Percentiles rank a stretch among this genome's conserved stretches.
Conservation (phyloP, 345 rosid genomes). For the Clausena lansium region DNA sequence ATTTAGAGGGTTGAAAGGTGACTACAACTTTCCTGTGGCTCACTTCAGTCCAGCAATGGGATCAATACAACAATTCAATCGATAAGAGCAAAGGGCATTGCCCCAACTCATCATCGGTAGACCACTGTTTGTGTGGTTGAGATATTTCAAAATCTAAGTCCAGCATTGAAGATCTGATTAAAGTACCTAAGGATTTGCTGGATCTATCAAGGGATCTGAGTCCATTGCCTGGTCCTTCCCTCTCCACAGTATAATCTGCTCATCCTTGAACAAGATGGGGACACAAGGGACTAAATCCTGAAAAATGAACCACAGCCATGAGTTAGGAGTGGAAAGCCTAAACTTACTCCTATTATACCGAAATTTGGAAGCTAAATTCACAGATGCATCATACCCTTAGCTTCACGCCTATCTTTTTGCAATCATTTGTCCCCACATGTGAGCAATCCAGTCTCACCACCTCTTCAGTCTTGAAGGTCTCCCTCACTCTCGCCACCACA, state of each 20-base stretch:
- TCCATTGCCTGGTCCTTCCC: slow-evolving; percentile 38
- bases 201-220: slow-evolving; percentile 2
- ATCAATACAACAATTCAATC: neutral
- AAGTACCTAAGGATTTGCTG: slow-evolving; percentile 1
- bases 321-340: neutral
- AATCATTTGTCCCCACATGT: slow-evolving; percentile 73
- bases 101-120: neutral
- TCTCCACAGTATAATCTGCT: slow-evolving; percentile 84
- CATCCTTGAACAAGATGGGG: slow-evolving; percentile 84
- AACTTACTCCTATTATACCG: neutral
- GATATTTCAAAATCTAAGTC: neutral
- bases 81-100: neutral
- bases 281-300: slow-evolving; percentile 87
- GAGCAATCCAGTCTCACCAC: slow-evolving; percentile 81
- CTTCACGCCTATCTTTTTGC: slow-evolving; percentile 86
- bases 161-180: neutral
- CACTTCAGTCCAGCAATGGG: neutral
- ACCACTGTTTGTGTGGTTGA: neutral
- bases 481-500: slow-evolving; percentile 70
- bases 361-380: neutral
- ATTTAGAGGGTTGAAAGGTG: neutral
- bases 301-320: slow-evolving; percentile 8
- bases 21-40: neutral
- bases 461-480: slow-evolving; percentile 60
- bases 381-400: slow-evolving; percentile 45